Evolutionary conservation across 805 yeast genomes (phyloP), one percentile per base, ranked within the genome.

Genomic region (Wickerhamomyces pijperi): DNA sequence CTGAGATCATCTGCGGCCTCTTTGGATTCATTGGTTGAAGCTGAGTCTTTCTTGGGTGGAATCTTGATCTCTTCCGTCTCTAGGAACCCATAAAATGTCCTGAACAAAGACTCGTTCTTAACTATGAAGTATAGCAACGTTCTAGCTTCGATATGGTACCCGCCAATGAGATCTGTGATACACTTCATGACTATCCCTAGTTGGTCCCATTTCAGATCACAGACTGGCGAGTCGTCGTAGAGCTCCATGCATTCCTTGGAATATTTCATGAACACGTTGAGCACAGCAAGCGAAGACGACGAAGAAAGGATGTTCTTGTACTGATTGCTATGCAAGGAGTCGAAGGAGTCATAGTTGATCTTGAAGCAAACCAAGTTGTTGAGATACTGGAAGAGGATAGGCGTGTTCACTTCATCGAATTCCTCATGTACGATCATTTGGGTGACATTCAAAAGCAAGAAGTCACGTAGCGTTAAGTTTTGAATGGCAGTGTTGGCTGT

Each of bases 141-240:
- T 40, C 76, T 56, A 2, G 80, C 70, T 23, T 75, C 73, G 19
- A 57, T 56, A 6, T 76, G 78, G 46, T 63, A 51, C 35, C 76
- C 65, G n/a, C 70, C 53, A 3, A 73, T 59, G 4, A 76, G 65
- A 19, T 71, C 72, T 36, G 77, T 65, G 3, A 79, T 54, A 2
- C 82, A 61, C 38, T 82, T 63, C 5, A 80, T 45, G n/a, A 82
- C 32, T 12, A 82, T 54, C 0, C 87, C 78, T 21, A 82, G 52
- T 31, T 72, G 51, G 45, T 79, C 85, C 7, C 74, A 52, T 47
- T 79, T 71, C 39, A 62, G 47, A 11, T 59, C 56, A 23, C 60
- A 51, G 5, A 54, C 46, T 32, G 60, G 39, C 16, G 50, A 51
- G 4, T 46, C 42, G 36, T 49, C 19, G 19, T 7, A 14, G 15